Base-by-base conservation (phyloP, 1,284 basidiomycete genomes). In the Ceratobasidium sp. region DNA sequence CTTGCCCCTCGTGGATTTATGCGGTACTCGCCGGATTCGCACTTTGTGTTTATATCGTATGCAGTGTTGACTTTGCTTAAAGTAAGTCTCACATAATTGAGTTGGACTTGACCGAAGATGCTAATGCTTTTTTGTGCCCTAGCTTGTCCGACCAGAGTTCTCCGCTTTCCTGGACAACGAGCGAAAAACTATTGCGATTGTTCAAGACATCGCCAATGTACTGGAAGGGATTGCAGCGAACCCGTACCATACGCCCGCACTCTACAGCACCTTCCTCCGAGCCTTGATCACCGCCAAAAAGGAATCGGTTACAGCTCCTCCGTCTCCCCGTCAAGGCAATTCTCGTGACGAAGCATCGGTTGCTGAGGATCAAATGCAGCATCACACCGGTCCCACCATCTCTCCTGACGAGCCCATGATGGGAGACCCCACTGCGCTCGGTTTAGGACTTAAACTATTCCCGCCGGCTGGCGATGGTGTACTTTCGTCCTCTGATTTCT, bases 11-110 rank as follows among this genome's bases (percentile, higher is more conserved):
- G 84, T 47, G 93, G 91, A 1, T 93, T 87, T 78, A 83, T 98
- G 80, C 89, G 88, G 74, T 96, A 95, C 80, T 89, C 94, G 0
- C 93, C 95, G 0, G 96, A 98, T 80, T 93, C 94, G 8, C 93
- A 95, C 79, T 97, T 94, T 79, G 94, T 98, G 28, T 92, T 94
- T 84, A 89, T 89, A 66, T 93, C 93, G 13, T 98, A 98, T 82
- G 91, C 93, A 18, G 89, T 96, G 14, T 83, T 96, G 73, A 96
- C 91, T 77, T 83, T 96, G 73, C 83, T 97, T 73, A 96, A 96
- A 88, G 92, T 95, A 70, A 76, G 82, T 82, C 77, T 49, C 78
- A 79, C 79, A 35, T 47, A 54, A 73, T 78, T 76, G 55, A 77
- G 78, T 30, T 61, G 54, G 44, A 32, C 49, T 38, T 38, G 35